Conservation (phyloP, 164 flowering plant species). For the Aristolochia contorta region DNA sequence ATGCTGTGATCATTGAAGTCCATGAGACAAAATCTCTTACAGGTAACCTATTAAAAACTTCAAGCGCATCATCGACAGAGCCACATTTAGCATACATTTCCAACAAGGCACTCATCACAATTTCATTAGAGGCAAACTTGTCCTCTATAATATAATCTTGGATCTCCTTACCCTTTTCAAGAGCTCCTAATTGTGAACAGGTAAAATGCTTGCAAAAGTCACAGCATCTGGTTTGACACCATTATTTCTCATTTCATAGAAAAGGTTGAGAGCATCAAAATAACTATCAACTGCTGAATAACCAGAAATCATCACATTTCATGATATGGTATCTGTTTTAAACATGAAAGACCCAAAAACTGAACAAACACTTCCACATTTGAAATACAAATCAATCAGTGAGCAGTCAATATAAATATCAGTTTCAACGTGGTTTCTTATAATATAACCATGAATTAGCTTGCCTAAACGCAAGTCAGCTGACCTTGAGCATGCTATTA, state of each 20-base stretch:
- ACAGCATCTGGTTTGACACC: conserved; percentile 43
- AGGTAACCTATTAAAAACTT: conserved; percentile 35
- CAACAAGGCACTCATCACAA: conserved; percentile 62
- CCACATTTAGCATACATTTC: conserved; percentile 89
- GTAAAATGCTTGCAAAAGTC: conserved; percentile 42
- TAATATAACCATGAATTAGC: conserved; percentile 54
- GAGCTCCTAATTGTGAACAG: conserved; percentile 57
- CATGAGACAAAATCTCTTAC: conserved; percentile 55
- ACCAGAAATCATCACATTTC: conserved; percentile 77
- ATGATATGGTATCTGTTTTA: conserved; percentile 31
- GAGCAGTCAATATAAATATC: conserved; percentile 35
- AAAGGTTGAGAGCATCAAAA: conserved; percentile 42
- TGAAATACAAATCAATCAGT: conserved; percentile 60
- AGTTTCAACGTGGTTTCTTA: conserved; percentile 27
- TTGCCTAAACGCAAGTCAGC: conserved; percentile 38
- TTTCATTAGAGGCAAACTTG: conserved; percentile 33
- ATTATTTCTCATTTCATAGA: conserved; percentile 30
- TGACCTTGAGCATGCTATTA: conserved; percentile 49
- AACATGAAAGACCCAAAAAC: conserved; percentile 41
- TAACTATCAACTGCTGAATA: conserved; percentile 41
- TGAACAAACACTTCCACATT: conserved; percentile 32
- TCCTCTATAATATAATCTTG: conserved; percentile 30
- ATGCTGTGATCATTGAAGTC: conserved; percentile 76
- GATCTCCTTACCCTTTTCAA: conserved; percentile 54
- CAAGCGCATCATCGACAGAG: conserved; percentile 48